Base-by-base conservation (phyloP, 1,284 basidiomycete genomes). In the Marasmius sp. region DNA sequence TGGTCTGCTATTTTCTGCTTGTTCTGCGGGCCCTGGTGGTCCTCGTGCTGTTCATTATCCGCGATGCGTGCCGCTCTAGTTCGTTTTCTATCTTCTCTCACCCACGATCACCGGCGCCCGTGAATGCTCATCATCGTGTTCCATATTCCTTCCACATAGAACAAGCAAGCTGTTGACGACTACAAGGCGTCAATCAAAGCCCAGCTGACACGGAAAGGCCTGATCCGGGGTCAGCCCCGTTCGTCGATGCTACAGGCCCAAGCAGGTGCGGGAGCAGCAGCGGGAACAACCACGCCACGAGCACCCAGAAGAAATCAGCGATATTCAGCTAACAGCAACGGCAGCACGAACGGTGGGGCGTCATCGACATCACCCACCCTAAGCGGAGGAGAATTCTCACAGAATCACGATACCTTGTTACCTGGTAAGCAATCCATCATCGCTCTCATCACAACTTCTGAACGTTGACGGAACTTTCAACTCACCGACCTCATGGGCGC, bases 141-240 rank as follows among this genome's bases (percentile, higher is more conserved):
- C 27, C 27, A 27, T 27, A 27, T 27, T 27, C 50, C 38, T 47
- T 61, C 50, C 38, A 49, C 41, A 55, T 71, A 93, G 91, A 90
- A 93, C 72, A 93, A 93, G 74, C 85, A 87, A 67, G 85, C 85
- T n/a, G 89, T 92, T 45, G 88, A 91, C 68, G 81, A 80, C 49
- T 92, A 92, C 80, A 92, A 92, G 73, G 88, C 88, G n/a, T 82
- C 85, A 62, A 93, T 93, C 74, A 93, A 92, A 73, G 85, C 88
- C 49, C 87, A 91, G 70, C 81, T 93, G 59, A 88, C 87, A 53
- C 80, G 86, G 64, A 86, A 85, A 58, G 90, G 89, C 63, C 83
- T 91, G 72, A 92, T 92, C 67, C 87, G 91, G 48, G 91, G 91
- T 41, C 89, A 91, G 70, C 90, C 89, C 18, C 85, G 88, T 27